Percentiles rank a stretch among this genome's conserved stretches.
Evolutionary conservation across 108 stramenopile genomes (phyloP).

Genomic region (Nannochloropsis gaditana): DNA sequence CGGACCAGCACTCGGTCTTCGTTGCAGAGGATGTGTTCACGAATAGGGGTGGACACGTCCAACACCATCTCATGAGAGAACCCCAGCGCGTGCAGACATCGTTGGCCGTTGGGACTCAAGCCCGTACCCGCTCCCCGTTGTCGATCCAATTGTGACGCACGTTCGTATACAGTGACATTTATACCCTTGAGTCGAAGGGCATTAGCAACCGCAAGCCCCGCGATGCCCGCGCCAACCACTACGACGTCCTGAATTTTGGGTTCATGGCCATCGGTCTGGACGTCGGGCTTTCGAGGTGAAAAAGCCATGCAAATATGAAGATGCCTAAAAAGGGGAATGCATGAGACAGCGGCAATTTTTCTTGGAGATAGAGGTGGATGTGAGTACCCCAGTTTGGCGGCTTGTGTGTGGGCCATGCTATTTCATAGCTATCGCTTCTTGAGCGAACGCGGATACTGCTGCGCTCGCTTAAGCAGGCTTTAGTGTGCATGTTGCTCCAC

Average conservation of each 20-base stretch:
- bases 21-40: slow-evolving; percentile 16
- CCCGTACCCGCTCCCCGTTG: not conserved
- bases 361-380: too few relatives aligned
- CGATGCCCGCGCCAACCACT: not conserved
- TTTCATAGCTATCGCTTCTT: too few relatives aligned
- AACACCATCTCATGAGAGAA: not conserved
- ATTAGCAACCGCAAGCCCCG: slow-evolving; percentile 3
- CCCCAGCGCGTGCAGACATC: not conserved
- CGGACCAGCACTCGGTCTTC: slow-evolving; percentile 16
- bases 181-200: not conserved
- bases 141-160: not conserved
- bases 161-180: slow-evolving; percentile 3
- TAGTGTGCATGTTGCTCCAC: too few relatives aligned
- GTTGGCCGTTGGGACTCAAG: slow-evolving; percentile 8
- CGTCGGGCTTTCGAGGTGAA: too few relatives aligned
- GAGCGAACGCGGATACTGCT: too few relatives aligned
- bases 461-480: too few relatives aligned
- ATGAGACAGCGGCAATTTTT: too few relatives aligned
- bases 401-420: too few relatives aligned
- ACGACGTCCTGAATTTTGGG: not conserved
- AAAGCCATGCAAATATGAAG: too few relatives aligned
- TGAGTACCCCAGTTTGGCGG: too few relatives aligned
- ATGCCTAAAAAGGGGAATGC: too few relatives aligned
- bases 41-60: not conserved
- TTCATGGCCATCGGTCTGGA: too few relatives aligned